These are phyloP conservation scores for Glycine latifolia DNA, from an alignment of 306 rosid genomes.

Conservation along the genomic window DNA sequence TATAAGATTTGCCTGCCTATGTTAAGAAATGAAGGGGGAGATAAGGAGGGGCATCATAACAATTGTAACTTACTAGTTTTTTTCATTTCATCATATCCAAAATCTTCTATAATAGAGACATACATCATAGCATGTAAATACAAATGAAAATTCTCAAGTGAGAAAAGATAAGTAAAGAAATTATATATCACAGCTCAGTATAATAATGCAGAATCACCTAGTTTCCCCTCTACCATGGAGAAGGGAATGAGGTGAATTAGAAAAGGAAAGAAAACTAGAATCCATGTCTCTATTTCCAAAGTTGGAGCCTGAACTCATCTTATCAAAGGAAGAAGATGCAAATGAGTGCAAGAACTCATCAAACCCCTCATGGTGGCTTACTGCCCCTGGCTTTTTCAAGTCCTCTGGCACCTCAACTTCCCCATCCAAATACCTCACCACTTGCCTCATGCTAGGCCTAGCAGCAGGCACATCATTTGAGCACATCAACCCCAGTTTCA, in stretches of 20 bases:
- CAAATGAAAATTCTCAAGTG: constrained; percentile 18
- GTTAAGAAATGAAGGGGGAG: too few species aligned
- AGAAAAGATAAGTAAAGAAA: neutral
- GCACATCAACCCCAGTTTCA: constrained; percentile 77
- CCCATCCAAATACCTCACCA: constrained; percentile 74
- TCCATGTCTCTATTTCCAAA: constrained; percentile 53
- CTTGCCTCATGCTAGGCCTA: constrained; percentile 74
- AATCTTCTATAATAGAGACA: neutral
- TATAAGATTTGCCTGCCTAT: neutral
- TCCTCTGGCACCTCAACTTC: constrained; percentile 59
- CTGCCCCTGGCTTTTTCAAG: constrained; percentile 51
- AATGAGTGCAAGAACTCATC: constrained; percentile 69
- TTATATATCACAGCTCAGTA: neutral
- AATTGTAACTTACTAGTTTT: neutral
- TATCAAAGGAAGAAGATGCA: constrained; percentile 68
- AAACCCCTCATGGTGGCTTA: constrained; percentile 59
- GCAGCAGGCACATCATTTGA: constrained; percentile 56
- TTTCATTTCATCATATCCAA: constrained; percentile 16
- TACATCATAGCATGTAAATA: neutral
- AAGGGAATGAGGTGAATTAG: constrained; percentile 61
- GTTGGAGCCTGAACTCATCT: constrained; percentile 55
- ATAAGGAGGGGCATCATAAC: neutral
- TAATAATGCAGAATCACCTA: constrained; percentile 32
- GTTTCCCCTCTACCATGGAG: constrained; percentile 57
- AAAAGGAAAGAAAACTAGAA: constrained; percentile 50